These are phyloP conservation scores for Phytophthora europaea DNA, from an alignment of 352 stramenopile species.

Conservation along the genomic window DNA sequence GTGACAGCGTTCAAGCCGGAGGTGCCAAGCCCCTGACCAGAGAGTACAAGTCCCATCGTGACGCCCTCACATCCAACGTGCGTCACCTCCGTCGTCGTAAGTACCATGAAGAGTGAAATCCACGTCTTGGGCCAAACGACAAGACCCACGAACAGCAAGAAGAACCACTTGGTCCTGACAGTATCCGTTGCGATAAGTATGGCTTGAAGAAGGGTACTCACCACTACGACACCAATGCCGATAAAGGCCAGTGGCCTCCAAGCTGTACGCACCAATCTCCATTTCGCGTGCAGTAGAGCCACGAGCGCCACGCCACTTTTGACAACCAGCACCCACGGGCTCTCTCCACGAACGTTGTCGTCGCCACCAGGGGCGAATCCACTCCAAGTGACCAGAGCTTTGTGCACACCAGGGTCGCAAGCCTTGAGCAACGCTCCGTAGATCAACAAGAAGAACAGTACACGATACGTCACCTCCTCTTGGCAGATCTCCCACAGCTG, in stretches of 20 bases:
- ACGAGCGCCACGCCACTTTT: conserved; percentile 40
- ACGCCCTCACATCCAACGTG: conserved; percentile 61
- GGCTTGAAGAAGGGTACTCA: conserved; percentile 40
- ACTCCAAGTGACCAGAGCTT: conserved; percentile 50
- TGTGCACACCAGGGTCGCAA: conserved; percentile 47
- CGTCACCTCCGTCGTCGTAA: conserved; percentile 64
- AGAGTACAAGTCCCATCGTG: conserved; percentile 61
- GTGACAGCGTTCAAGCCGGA: conserved; percentile 40
- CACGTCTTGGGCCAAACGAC: conserved; percentile 49
- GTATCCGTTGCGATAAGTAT: conserved; percentile 47
- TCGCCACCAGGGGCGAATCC: conserved; percentile 21
- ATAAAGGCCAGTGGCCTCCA: conserved; percentile 52
- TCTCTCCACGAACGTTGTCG: conserved; percentile 3
- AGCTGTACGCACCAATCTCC: conserved; percentile 44
- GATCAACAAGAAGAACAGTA: conserved; percentile 59
- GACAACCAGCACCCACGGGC: conserved; percentile 36
- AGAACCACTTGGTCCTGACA: conserved; percentile 56
- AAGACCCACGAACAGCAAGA: conserved; percentile 37
- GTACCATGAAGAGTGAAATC: conserved; percentile 51
- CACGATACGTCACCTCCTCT: conserved; percentile 61
- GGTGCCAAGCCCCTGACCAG: conserved; percentile 52
- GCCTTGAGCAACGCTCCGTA: conserved; percentile 50
- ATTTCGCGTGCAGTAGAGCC: conserved; percentile 53
- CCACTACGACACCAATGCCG: conserved; percentile 40
- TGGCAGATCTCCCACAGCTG: conserved; percentile 67